Percentiles rank a stretch among this genome's conserved stretches.
Evolutionary conservation across 2,329 filamentous ascomycete genomes (phyloP).

Genomic region (Penicillium sp.): DNA sequence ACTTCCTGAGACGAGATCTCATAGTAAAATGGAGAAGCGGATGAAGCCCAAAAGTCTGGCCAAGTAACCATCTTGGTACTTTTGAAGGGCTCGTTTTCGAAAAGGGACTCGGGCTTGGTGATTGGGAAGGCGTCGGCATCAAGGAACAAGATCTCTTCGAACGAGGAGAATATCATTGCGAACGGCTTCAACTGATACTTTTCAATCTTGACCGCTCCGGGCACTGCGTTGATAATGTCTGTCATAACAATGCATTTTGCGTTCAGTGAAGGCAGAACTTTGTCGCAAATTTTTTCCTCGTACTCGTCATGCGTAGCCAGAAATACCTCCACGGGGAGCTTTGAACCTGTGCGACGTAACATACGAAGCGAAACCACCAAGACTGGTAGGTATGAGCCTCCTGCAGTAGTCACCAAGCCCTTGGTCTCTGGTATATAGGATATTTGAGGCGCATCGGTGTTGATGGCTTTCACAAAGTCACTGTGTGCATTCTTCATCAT

Average conservation of each 20-base stretch:
- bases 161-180: constrained; percentile 56
- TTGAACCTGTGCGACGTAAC: constrained; percentile 30
- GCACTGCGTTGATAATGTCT: constrained; percentile 45
- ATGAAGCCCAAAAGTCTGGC: constrained; percentile 48
- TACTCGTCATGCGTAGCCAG: constrained; percentile 42
- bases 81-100: constrained; percentile 49
- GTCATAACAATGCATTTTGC: constrained; percentile 52
- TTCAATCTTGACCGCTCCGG: constrained; percentile 37
- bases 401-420: constrained; percentile 49
- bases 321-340: constrained; percentile 29
- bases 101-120: constrained; percentile 48
- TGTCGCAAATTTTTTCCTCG: constrained; percentile 49
- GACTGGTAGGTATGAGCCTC: constrained; percentile 29
- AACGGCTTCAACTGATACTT: constrained; percentile 56
- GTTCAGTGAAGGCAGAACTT: constrained; percentile 49
- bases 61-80: constrained; percentile 43
- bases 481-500: constrained; percentile 38
- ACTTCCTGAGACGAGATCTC: constrained; percentile 47
- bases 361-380: constrained; percentile 31
- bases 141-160: constrained; percentile 55
- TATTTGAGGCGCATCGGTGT: constrained; percentile 33
- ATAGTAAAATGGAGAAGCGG: constrained; percentile 52
- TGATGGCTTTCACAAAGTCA: constrained; percentile 35
- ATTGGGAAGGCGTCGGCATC: constrained; percentile 56
- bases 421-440: constrained; percentile 35